Conservation (phyloP, 345 rosid species). For the Hibiscus tridactylites region DNA sequence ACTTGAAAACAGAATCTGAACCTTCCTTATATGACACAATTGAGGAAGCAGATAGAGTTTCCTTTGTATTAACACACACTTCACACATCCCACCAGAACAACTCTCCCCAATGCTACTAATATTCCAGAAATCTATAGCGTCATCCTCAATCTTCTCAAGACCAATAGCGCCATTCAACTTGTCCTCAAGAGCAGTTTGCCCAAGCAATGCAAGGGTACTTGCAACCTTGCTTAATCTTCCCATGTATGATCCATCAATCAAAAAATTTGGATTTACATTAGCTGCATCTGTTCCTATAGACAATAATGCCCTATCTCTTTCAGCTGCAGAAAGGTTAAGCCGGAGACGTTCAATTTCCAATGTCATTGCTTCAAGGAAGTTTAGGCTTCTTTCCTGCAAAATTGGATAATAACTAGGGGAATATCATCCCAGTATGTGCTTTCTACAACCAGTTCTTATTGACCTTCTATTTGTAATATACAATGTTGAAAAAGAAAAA, state of each 20-base stretch:
- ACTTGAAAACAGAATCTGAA: conserved; percentile 38
- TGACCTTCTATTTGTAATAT: neutral
- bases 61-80: conserved; percentile 49
- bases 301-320: conserved; percentile 88
- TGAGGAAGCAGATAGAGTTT: conserved; percentile 27
- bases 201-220: conserved; percentile 68
- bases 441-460: neutral
- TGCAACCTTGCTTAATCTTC: conserved; percentile 61
- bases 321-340: conserved; percentile 91
- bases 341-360: conserved; percentile 83
- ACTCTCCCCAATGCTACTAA: conserved; percentile 45
- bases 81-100: conserved; percentile 68
- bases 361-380: conserved; percentile 69
- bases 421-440: too few species aligned
- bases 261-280: conserved; percentile 75
- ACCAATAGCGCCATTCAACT: conserved; percentile 61
- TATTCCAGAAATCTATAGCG: conserved; percentile 79
- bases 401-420: neutral
- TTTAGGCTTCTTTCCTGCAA: conserved; percentile 65
- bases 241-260: conserved; percentile 60
- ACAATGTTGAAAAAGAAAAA: neutral
- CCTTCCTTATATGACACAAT: conserved; percentile 32
- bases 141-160: conserved; percentile 49
- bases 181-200: conserved; percentile 82
- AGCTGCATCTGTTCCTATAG: conserved; percentile 90